These are phyloP conservation scores for Xylaria telfairii DNA, from an alignment of 495 filamentous ascomycete species.

Conservation along the genomic window DNA sequence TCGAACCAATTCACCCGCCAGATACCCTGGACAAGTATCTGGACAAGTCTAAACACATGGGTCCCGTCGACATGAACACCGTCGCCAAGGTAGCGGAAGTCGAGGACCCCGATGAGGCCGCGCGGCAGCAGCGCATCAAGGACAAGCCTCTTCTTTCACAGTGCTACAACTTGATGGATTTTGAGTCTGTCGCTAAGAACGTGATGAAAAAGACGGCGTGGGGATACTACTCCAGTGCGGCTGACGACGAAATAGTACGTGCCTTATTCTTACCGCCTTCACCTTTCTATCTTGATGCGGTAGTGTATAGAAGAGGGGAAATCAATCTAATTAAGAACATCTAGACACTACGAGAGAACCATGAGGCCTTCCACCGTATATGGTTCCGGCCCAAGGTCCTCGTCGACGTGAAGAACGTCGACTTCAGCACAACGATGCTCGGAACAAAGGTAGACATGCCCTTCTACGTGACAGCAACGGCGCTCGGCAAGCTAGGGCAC, in stretches of 20 bases:
- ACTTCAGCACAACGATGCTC: constrained; percentile 88
- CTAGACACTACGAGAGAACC: constrained; percentile 97
- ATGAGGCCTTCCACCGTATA: constrained; percentile 93
- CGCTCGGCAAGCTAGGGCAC: constrained; percentile 88
- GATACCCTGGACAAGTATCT: constrained; percentile 84
- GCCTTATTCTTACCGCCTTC: background rate
- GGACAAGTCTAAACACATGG: constrained; percentile 85
- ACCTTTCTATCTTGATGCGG: background rate
- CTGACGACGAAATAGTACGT: constrained; percentile 94
- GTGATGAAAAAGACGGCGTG: constrained; percentile 96
- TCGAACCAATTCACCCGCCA: constrained; percentile 79
- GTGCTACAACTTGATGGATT: constrained; percentile 95
- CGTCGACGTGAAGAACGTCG: constrained; percentile 84
- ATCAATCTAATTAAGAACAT: background rate
- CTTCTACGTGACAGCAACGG: constrained; percentile 93
- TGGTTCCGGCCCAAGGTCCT: constrained; percentile 93
- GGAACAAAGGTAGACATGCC: constrained; percentile 81
- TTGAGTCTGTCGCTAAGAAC: constrained; percentile 84
- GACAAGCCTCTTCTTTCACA: constrained; percentile 83
- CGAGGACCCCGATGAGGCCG: constrained; percentile 77
- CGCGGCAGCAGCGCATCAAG: constrained; percentile 73
- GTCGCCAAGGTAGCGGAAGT: constrained; percentile 74
- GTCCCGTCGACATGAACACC: constrained; percentile 86
- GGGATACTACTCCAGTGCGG: constrained; percentile 95
- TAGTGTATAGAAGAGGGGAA: background rate